A percentile compares a stretch with the other conserved stretches of the same genome.
Conservation (phyloP, 1,139 yeast genomes). For the Eremothecium coryli region DNA sequence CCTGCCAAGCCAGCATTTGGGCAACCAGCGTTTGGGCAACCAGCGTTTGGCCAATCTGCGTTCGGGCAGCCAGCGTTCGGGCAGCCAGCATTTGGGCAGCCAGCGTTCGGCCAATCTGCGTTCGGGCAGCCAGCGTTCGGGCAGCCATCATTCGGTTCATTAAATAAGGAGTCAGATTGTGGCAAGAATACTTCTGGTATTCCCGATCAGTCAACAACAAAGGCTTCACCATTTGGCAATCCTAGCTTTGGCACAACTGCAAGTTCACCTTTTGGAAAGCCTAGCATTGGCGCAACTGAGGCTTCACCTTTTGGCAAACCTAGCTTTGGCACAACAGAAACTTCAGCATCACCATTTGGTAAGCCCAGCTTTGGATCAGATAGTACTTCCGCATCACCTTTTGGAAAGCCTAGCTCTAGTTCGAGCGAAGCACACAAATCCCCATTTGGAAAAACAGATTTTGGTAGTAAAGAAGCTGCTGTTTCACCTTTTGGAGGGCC, state of each 20-base stretch:
- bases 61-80: slow-evolving; percentile 12
- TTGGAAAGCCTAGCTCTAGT: slow-evolving; percentile 10
- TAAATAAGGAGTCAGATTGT: too few species aligned
- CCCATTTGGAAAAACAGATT: slow-evolving; percentile 12
- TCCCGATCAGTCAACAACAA: too few species aligned
- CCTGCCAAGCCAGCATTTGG: not conserved
- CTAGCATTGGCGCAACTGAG: not conserved
- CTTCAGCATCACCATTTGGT: slow-evolving; percentile 18
- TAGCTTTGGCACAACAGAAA: slow-evolving; percentile 14
- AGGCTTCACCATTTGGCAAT: too few species aligned
- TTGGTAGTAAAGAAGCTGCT: slow-evolving; percentile 18
- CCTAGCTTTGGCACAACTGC: slow-evolving; percentile 13
- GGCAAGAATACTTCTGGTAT: too few species aligned
- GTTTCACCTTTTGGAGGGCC: slow-evolving; percentile 15
- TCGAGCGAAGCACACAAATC: too few species aligned
- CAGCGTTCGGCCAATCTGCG: slow-evolving; percentile 6
- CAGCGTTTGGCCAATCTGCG: slow-evolving; percentile 13
- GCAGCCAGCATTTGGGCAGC: slow-evolving; percentile 8
- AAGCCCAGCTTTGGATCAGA: slow-evolving; percentile 15
- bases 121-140: slow-evolving; percentile 13
- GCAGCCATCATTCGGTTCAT: too few species aligned
- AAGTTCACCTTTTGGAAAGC: slow-evolving; percentile 15
- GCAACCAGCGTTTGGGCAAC: slow-evolving; percentile 2
- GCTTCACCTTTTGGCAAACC: slow-evolving; percentile 13
- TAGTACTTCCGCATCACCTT: slow-evolving; percentile 14